Conservation (phyloP, 345 rosid species). For the Dimocarpus longan region DNA sequence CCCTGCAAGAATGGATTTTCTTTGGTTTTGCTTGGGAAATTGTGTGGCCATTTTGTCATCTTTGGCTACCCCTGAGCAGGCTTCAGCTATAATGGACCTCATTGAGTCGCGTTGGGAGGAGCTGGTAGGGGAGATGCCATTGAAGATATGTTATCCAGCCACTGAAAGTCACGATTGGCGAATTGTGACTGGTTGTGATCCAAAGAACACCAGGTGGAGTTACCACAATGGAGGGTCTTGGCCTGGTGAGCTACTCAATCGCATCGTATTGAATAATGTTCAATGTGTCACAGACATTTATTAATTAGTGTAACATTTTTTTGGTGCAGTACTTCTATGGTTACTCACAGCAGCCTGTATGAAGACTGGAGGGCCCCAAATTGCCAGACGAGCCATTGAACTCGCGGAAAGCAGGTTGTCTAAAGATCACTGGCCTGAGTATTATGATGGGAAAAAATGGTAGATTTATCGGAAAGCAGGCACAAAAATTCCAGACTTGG, state of each 20-base stretch:
- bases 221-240: constrained; percentile 78
- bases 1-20: constrained; percentile 67
- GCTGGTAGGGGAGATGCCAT: constrained; percentile 71
- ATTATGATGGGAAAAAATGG: constrained; percentile 67
- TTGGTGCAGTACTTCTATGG: constrained; percentile 62
- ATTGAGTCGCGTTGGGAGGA: constrained; percentile 72
- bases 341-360: constrained; percentile 67
- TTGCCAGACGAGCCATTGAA: constrained; percentile 60
- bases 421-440: constrained; percentile 74
- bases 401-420: constrained; percentile 50
- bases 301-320: not conserved
- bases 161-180: constrained; percentile 64
- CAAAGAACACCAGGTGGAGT: constrained; percentile 71
- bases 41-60: constrained; percentile 66
- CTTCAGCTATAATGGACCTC: constrained; percentile 71
- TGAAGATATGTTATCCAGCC: constrained; percentile 69
- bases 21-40: constrained; percentile 71
- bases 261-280: not conserved
- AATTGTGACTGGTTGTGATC: constrained; percentile 66
- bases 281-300: not conserved
- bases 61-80: constrained; percentile 61
- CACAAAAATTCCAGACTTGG: constrained; percentile 74
- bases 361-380: constrained; percentile 70
- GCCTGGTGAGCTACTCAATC: constrained; percentile 47
- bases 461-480: constrained; percentile 58